phyloP scores from a whole-genome alignment of 2,329 filamentous ascomycete species.

The Simplicillium aogashimaense region DNA sequence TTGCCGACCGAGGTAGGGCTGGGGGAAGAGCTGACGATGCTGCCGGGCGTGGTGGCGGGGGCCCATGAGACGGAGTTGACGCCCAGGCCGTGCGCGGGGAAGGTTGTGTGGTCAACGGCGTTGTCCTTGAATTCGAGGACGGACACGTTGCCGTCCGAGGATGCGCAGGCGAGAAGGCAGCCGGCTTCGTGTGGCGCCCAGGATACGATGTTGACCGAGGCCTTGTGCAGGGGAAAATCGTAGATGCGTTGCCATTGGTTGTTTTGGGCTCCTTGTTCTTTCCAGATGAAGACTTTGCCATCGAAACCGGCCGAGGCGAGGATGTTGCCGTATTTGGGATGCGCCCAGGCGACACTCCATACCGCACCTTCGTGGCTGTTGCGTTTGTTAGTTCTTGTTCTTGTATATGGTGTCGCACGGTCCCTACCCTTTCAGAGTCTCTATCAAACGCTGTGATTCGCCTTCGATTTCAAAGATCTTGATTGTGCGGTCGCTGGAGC shows the following conservation, averaged over 20 bases:
- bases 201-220: constrained; percentile 89
- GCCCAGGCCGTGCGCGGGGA: constrained; percentile 84
- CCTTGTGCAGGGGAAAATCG: constrained; percentile 88
- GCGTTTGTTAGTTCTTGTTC: background rate
- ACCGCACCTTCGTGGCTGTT: constrained; percentile 88
- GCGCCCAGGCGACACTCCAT: constrained; percentile 96
- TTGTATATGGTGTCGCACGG: background rate
- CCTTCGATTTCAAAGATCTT: constrained; percentile 99
- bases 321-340: constrained; percentile 97
- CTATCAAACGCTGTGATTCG: constrained; percentile 77
- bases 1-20: constrained; percentile 51
- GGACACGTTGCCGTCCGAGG: constrained; percentile 84
- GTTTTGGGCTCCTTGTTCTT: constrained; percentile 57
- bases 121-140: constrained; percentile 97
- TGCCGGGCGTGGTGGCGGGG: constrained; percentile 73
- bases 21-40: constrained; percentile 65
- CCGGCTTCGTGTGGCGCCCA: constrained; percentile 97
- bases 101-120: constrained; percentile 79
- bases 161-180: constrained; percentile 89
- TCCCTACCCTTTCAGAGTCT: constrained; percentile 85
- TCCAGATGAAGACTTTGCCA: constrained; percentile 97
- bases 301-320: constrained; percentile 93
- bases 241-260: constrained; percentile 77
- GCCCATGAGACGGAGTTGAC: constrained; percentile 97
- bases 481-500: constrained; percentile 96